These are phyloP conservation scores for Phytophthora sp. DNA, from an alignment of 352 stramenopile species.

Conservation along the genomic window DNA sequence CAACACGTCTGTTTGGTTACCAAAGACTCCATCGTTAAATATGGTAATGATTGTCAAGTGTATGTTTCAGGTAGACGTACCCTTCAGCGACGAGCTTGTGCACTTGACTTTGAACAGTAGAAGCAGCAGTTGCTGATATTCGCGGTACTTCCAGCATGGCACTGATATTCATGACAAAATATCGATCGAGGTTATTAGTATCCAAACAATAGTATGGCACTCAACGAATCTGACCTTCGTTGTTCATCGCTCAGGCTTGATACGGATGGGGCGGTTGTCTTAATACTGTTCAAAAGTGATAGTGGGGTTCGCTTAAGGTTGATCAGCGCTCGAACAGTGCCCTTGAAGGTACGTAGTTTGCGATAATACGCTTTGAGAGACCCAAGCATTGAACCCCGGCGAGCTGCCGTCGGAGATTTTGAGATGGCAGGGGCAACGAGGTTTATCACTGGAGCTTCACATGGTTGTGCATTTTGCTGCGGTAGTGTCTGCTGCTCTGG, in stretches of 20 bases:
- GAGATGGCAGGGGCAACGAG: neutral
- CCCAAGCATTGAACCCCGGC: constrained; percentile 47
- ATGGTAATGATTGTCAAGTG: no score
- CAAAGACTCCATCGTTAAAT: no score
- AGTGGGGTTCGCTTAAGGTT: constrained; percentile 47
- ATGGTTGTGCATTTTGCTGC: neutral
- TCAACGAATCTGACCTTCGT: constrained; percentile 24
- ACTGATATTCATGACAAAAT: no score
- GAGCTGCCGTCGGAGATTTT: neutral
- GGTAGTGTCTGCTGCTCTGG: neutral
- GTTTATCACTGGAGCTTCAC: constrained; percentile 38
- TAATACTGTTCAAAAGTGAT: neutral
- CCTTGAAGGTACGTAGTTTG: constrained; percentile 74
- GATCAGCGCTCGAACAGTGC: constrained; percentile 70
- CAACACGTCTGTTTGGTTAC: constrained; percentile 58
- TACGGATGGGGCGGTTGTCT: neutral
- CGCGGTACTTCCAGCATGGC: constrained; percentile 33
- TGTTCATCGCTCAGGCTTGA: constrained; percentile 6
- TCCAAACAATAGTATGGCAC: no score
- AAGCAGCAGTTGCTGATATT: constrained; percentile 44
- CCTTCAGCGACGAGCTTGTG: constrained; percentile 66
- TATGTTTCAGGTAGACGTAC: constrained; percentile 26
- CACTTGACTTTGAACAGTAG: constrained; percentile 58
- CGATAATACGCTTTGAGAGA: constrained; percentile 74
- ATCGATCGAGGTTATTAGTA: neutral